Base-by-base conservation (phyloP, 2,329 filamentous ascomycete genomes). In the Domatiomyces globalis region DNA sequence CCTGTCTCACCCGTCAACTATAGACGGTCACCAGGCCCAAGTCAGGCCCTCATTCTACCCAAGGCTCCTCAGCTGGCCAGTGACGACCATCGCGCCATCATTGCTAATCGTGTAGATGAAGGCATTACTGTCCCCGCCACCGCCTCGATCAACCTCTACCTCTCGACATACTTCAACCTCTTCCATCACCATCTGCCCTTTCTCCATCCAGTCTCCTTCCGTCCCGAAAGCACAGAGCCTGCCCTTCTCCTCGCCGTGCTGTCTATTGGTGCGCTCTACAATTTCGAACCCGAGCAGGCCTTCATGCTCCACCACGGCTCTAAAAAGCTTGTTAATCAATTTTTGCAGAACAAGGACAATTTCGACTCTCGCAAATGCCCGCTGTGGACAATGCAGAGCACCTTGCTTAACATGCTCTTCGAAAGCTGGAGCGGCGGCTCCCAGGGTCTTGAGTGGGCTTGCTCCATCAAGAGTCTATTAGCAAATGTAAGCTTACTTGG, bases 351-450 rank as follows among this genome's bases (percentile, higher is more conserved):
- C 72, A 95, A 95, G 74, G 89, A 95, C 67, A 95, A 94, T 70
- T 96, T 96, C 68, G 95, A 90, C 73, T 96, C 92, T 7, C 83
- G 90, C 61, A 96, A 95, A 68, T 96, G 90, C 63, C 92, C 92
- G 3, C 71, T 98, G 12, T 96, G 92, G 90, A 92, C 90, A 46
- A 96, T 96, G 87, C 92, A 98, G 67, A 87, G 87, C 66, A 94
- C 89, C 2, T 73, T 98, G 50, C 75, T 98, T 53, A 98, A 98
- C 74, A 96, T 96, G 92, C 83, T 95, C 59, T 96, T 98, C 67
- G 88, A 92, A 51, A 96, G 89, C 74, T 98, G 92, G 92, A 96
- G 92, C 67, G 92, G 92, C 62, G 92, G 96, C 64, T 85, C 92
- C 36, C 96, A 95, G 70, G 92, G 92, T 39, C 77, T 98, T 2